Conservation (phyloP, 352 stramenopile species). For the Globisporangium megalacanthum region DNA sequence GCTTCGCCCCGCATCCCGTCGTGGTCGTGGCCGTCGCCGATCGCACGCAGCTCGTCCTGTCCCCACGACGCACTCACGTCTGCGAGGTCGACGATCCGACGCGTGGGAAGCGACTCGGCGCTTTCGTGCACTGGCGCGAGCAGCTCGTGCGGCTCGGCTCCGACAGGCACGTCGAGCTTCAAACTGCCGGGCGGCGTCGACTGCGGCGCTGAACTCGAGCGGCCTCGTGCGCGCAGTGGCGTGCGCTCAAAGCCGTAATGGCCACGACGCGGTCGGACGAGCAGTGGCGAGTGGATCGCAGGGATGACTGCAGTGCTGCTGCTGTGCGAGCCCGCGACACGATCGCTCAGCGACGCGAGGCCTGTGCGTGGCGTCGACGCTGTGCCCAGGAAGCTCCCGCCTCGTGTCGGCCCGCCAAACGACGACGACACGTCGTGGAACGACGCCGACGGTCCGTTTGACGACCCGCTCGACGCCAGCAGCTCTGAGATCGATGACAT, state of each 20-base stretch:
- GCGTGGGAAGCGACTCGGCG: not conserved
- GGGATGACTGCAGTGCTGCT: not conserved
- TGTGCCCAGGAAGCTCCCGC: constrained; percentile 39
- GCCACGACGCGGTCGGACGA: constrained; percentile 8
- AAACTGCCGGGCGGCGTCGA: constrained; percentile 7
- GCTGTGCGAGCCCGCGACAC: constrained; percentile 24
- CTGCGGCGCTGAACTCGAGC: constrained; percentile 59
- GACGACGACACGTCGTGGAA: constrained; percentile 57
- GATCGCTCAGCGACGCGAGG: constrained; percentile 63
- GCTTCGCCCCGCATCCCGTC: constrained; percentile 33
- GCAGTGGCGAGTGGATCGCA: constrained; percentile 10
- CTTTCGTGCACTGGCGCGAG: constrained; percentile 23
- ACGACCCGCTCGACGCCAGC: constrained; percentile 36
- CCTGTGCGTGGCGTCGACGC: constrained; percentile 59
- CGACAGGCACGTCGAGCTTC: constrained; percentile 3
- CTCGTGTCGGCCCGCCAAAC: constrained; percentile 22
- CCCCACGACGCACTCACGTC: constrained; percentile 37
- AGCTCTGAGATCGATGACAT: constrained; percentile 87
- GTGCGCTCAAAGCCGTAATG: constrained; percentile 21
- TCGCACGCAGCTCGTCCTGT: constrained; percentile 15
- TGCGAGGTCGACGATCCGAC: constrained; percentile 50
- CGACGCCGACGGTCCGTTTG: constrained; percentile 28
- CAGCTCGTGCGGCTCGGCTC: constrained; percentile 11
- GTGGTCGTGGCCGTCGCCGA: constrained; percentile 21
- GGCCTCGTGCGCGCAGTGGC: constrained; percentile 28